Percentiles rank a stretch among this genome's conserved stretches.
phyloP scores from a whole-genome alignment of 345 rosid species.

The Hibiscus mutabilis region DNA sequence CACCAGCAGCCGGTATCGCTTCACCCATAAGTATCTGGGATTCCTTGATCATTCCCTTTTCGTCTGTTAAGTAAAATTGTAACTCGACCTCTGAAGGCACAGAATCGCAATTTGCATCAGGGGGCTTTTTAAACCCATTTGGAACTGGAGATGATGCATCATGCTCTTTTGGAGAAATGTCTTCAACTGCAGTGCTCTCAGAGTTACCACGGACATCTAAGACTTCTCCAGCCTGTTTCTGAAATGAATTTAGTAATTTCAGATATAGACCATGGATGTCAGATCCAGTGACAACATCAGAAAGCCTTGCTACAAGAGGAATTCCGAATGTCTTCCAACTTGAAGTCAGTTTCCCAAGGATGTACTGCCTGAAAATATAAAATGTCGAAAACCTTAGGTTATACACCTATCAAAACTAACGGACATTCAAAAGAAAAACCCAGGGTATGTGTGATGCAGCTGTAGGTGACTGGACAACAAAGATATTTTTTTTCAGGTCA shows the following conservation, averaged over 20 bases:
- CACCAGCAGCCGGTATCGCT: constrained; percentile 34
- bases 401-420: neutral
- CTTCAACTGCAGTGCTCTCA: constrained; percentile 33
- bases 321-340: constrained; percentile 63
- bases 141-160: constrained; percentile 22
- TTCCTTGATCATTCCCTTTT: constrained; percentile 51
- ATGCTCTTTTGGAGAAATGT: constrained; percentile 30
- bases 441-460: neutral
- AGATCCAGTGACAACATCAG: constrained; percentile 44
- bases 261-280: constrained; percentile 48
- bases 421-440: neutral
- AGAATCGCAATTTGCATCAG: constrained; percentile 31
- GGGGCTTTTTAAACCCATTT: constrained; percentile 26
- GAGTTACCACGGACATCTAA: constrained; percentile 22
- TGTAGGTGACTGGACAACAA: neutral
- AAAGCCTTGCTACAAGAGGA: constrained; percentile 69
- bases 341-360: constrained; percentile 47
- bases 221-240: constrained; percentile 28
- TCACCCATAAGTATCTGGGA: constrained; percentile 48
- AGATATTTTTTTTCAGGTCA: neutral
- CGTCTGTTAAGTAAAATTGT: constrained; percentile 58
- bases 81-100: constrained; percentile 43
- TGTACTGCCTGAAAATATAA: constrained; percentile 46
- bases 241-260: constrained; percentile 56
- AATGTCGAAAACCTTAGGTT: neutral